phyloP scores from a whole-genome alignment of 306 rosid genomes.

The Quillaja saponaria region DNA sequence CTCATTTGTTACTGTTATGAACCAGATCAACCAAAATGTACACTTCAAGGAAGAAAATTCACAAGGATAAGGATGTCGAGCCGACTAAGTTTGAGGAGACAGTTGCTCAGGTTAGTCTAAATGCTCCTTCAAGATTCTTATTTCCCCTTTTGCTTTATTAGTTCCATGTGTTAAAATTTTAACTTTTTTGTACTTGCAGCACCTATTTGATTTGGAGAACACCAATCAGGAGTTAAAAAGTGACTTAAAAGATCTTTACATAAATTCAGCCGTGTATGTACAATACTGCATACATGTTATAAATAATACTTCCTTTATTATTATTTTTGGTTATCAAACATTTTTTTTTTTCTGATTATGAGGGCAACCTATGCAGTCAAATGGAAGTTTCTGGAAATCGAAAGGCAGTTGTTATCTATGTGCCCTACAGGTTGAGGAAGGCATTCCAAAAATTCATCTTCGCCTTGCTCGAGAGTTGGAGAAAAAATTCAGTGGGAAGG shows the following conservation, averaged over 20 bases:
- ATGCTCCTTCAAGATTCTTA: background rate
- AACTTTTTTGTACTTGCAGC: slow-evolving; percentile 36
- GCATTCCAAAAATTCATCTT: slow-evolving; percentile 66
- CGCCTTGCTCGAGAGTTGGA: slow-evolving; percentile 74
- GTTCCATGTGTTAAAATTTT: background rate
- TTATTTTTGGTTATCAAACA: background rate
- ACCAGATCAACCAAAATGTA: slow-evolving; percentile 53
- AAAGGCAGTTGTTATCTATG: slow-evolving; percentile 69
- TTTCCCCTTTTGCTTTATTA: background rate
- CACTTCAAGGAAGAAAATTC: slow-evolving; percentile 70
- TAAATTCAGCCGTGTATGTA: slow-evolving; percentile 61
- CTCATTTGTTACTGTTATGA: too few relatives aligned
- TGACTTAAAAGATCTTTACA: slow-evolving; percentile 72
- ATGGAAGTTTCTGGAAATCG: slow-evolving; percentile 61
- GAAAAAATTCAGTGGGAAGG: slow-evolving; percentile 83
- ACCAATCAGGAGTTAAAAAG: slow-evolving; percentile 72
- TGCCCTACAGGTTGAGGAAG: slow-evolving; percentile 71
- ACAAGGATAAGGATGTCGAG: slow-evolving; percentile 64
- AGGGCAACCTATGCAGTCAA: slow-evolving; percentile 40
- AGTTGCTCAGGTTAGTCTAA: slow-evolving; percentile 57
- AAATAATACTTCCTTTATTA: background rate
- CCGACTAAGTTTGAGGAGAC: slow-evolving; percentile 73
- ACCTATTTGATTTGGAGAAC: slow-evolving; percentile 76
- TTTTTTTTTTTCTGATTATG: background rate
- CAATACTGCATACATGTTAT: background rate